Conservation (phyloP, 2,329 filamentous ascomycete genomes). For the Neonectria sp. region DNA sequence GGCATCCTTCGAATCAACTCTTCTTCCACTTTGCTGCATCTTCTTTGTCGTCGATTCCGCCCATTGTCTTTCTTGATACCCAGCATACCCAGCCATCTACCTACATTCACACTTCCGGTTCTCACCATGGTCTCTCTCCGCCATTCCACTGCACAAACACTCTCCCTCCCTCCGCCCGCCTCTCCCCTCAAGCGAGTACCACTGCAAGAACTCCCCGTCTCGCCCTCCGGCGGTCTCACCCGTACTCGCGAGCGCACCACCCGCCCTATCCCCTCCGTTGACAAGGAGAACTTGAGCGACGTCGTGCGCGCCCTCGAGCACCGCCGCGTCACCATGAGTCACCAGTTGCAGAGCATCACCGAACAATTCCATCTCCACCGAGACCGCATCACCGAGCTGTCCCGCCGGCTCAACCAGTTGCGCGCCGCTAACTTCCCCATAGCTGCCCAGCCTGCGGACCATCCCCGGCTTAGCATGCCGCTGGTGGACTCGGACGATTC, state of each 20-base stretch:
- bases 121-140: conserved; percentile 37
- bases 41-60: not conserved
- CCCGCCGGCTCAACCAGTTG: conserved; percentile 17
- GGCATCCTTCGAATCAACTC: not conserved
- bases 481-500: conserved; percentile 54
- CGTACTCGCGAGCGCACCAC: conserved; percentile 38
- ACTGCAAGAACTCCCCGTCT: conserved; percentile 47
- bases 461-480: conserved; percentile 55
- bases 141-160: conserved; percentile 7
- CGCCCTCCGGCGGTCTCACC: conserved; percentile 40
- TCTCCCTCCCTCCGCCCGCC: conserved; percentile 15
- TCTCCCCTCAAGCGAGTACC: conserved; percentile 44
- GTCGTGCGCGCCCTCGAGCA: conserved; percentile 34
- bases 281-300: conserved; percentile 49
- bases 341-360: conserved; percentile 25
- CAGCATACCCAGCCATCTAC: not conserved
- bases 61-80: not conserved
- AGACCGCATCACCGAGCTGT: conserved; percentile 21
- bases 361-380: conserved; percentile 19
- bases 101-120: not conserved
- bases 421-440: conserved; percentile 34
- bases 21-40: not conserved
- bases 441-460: conserved; percentile 50
- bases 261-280: conserved; percentile 44
- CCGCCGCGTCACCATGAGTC: conserved; percentile 24